These are phyloP conservation scores for Crucibulum cyathiforme DNA, from an alignment of 1,284 basidiomycete species.

Conservation along the genomic window DNA sequence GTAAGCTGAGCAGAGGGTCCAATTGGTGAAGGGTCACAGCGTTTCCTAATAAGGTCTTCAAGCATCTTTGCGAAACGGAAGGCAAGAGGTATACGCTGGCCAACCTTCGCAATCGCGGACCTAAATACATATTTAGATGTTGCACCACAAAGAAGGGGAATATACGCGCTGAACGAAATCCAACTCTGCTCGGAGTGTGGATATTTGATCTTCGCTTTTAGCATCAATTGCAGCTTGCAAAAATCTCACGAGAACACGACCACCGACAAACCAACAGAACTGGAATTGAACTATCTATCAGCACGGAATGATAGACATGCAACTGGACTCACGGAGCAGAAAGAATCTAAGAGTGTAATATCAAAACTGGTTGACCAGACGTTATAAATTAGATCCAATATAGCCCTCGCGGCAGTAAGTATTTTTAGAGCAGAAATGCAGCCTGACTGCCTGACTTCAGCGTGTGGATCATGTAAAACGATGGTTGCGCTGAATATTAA, in stretches of 20 bases:
- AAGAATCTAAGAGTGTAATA: slow-evolving; percentile 66
- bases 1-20: slow-evolving; percentile 28
- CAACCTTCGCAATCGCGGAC: slow-evolving; percentile 63
- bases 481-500: slow-evolving; percentile 56
- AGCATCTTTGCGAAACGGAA: slow-evolving; percentile 71
- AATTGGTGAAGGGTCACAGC: slow-evolving; percentile 38
- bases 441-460: slow-evolving; percentile 57
- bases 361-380: slow-evolving; percentile 75
- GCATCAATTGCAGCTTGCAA: slow-evolving; percentile 62
- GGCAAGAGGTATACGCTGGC: slow-evolving; percentile 68
- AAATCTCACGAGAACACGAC: slow-evolving; percentile 69
- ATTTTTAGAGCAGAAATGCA: slow-evolving; percentile 74
- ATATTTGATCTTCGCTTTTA: slow-evolving; percentile 56
- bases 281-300: slow-evolving; percentile 28
- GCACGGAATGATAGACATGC: slow-evolving; percentile 1
- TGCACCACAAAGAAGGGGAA: not conserved
- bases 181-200: slow-evolving; percentile 63
- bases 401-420: slow-evolving; percentile 65
- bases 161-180: slow-evolving; percentile 67
- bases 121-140: slow-evolving; percentile 38
- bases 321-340: slow-evolving; percentile 54
- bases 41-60: slow-evolving; percentile 49
- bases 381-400: slow-evolving; percentile 70
- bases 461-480: slow-evolving; percentile 75
- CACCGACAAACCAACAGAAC: slow-evolving; percentile 75